Evolutionary conservation across 2,329 filamentous ascomycete species (phyloP), one percentile per base, ranked within the genome.

Genomic region (Penicillium sp.): DNA sequence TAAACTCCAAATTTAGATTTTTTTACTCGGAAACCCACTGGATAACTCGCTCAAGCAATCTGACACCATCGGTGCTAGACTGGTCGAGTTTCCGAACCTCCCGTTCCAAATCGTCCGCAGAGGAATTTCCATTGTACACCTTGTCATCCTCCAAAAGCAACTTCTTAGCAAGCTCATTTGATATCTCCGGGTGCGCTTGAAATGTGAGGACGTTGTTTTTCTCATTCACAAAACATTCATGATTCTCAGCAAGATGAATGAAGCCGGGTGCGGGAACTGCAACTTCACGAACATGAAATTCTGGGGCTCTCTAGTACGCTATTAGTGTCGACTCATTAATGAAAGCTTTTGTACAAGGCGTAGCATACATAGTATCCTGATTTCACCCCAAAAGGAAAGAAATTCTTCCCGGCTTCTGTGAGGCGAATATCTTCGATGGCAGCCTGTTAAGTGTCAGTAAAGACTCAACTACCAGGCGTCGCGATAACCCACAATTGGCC

Each of bases 101-200:
- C 14, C 14, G 23, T 14, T 39, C 36, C 31, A 57, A 10, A 29
- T 57, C 26, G 23, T 48, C 16, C 3, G 33, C n/a, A 31, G 11
- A 2, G 47, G 47, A 6, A 31, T 56, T 51, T 1, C 56, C 56
- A 26, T 53, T 59, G 18, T 59, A 56, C 21, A 36, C n/a, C n/a
- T 36, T 36, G 33, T 36, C 33, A 6, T 36, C 56, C 14, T 56
- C 56, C n/a, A 56, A n/a, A 43, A 79, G 60, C 54, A 77, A 60
- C 44, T 72, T 64, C 51, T 70, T 73, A 3, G 76, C 76, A 16
- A 76, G 71, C 31, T 66, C 66, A 29, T 19, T 34, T n/a, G 42
- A 73, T 61, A 79, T 74, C 59, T 79, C 77, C 0, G 77, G 78
- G 52, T 79, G 78, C 0, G 75, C 76, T 56, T 80, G 78, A 39